Evolutionary conservation across 352 stramenopile genomes (phyloP).

Genomic region (Globisporangium radiosum): DNA sequence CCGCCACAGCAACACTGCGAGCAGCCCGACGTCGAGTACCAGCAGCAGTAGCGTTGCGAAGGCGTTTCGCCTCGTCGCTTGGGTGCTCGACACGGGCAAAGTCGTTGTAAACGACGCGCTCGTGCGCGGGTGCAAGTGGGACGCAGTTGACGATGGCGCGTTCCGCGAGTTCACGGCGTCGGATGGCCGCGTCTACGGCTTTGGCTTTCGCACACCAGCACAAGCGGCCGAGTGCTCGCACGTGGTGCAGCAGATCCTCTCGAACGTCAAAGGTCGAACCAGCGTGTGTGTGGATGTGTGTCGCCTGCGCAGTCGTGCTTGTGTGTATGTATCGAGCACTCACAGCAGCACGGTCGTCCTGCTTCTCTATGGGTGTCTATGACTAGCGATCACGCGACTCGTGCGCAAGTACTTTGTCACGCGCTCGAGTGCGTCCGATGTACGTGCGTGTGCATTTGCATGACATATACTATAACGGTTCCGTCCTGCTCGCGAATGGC

Average conservation of each 20-base stretch:
- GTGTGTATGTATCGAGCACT: not conserved
- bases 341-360: no score
- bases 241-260: conserved; percentile 36
- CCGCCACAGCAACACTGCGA: conserved; percentile 3
- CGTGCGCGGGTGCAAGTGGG: conserved; percentile 32
- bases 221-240: conserved; percentile 47
- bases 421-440: not conserved
- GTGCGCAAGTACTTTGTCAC: conserved; percentile 5
- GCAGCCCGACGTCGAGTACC: conserved; percentile 1
- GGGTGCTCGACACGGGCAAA: conserved; percentile 46
- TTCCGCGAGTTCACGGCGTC: conserved; percentile 36
- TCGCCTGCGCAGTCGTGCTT: not conserved
- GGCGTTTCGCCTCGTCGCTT: conserved; percentile 47
- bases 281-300: not conserved
- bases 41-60: conserved; percentile 14
- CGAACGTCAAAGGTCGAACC: conserved; percentile 30
- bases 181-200: conserved; percentile 36
- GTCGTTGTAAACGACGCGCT: conserved; percentile 52
- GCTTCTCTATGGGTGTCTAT: no score
- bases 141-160: conserved; percentile 17
- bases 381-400: conserved; percentile 6
- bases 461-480: no score
- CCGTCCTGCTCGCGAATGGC: no score
- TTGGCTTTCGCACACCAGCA: conserved; percentile 33
- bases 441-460: not conserved